Conservation (phyloP, 1,139 yeast species). For the Kodamaea anthophila region DNA sequence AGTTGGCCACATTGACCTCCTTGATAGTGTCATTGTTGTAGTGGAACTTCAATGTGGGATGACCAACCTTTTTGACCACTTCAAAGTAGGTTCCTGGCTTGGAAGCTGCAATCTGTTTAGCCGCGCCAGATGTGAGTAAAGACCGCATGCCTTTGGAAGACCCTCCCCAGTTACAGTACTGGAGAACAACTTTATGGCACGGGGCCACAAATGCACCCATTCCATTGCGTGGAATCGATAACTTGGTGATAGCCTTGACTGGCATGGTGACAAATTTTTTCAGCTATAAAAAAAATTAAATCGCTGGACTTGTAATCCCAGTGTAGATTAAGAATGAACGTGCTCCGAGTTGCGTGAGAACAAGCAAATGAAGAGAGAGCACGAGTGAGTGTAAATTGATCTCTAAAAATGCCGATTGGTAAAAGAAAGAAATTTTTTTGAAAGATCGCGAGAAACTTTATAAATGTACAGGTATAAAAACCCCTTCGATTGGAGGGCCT, state of each 20-base stretch:
- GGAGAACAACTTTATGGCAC: slow-evolving; percentile 65
- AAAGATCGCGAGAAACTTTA: no score
- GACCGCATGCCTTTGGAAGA: slow-evolving; percentile 81
- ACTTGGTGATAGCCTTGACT: slow-evolving; percentile 46
- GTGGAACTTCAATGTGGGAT: slow-evolving; percentile 53
- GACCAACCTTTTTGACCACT: slow-evolving; percentile 67
- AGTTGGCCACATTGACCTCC: slow-evolving; percentile 46
- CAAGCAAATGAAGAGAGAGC: no score
- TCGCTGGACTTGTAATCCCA: no score
- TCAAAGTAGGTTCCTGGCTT: slow-evolving; percentile 70
- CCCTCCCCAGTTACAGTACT: slow-evolving; percentile 94
- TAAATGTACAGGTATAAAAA: no score
- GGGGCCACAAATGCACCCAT: slow-evolving; percentile 72
- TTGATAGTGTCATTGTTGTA: slow-evolving; percentile 16
- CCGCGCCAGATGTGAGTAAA: slow-evolving; percentile 48
- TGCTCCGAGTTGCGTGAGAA: no score
- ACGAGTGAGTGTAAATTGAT: no score
- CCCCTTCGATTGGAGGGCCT: no score
- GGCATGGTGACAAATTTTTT: slow-evolving; percentile 30
- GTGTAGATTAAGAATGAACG: no score
- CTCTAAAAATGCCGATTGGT: no score
- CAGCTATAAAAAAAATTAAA: neutral
- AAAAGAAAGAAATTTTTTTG: no score
- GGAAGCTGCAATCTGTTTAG: slow-evolving; percentile 50
- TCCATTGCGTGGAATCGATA: slow-evolving; percentile 68